Conservation (phyloP, 805 yeast genomes). For the Wilhelminamyces savonicus region DNA sequence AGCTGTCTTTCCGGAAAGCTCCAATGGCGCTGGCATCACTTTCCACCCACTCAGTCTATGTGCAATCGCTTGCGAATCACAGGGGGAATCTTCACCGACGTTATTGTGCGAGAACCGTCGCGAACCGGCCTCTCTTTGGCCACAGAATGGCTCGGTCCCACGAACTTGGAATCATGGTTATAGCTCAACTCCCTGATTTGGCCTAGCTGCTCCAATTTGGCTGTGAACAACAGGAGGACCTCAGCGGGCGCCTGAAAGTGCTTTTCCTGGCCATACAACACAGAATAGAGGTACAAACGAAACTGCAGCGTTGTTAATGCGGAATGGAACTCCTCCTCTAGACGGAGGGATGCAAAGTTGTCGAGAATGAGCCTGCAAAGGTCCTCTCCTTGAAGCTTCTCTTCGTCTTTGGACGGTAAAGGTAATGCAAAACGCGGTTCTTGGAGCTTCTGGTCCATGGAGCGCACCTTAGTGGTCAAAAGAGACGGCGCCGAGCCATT, state of each 20-base stretch:
- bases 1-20: not conserved
- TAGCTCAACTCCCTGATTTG: slow-evolving; percentile 4
- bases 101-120: not conserved
- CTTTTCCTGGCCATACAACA: slow-evolving; percentile 6
- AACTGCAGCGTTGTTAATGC: slow-evolving; percentile 1
- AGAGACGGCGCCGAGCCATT: too few relatives aligned
- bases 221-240: slow-evolving; percentile 1
- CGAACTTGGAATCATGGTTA: slow-evolving; percentile 6
- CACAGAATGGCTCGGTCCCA: not conserved
- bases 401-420: too few relatives aligned
- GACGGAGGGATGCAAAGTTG: too few relatives aligned
- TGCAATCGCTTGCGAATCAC: slow-evolving; percentile 10
- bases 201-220: slow-evolving; percentile 2
- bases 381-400: too few relatives aligned
- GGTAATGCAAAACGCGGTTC: too few relatives aligned
- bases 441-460: too few relatives aligned
- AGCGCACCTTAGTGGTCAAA: too few relatives aligned
- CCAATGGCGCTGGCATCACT: not conserved
- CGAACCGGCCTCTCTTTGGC: not conserved
- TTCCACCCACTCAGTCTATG: slow-evolving; percentile 1
- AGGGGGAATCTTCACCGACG: slow-evolving; percentile 7
- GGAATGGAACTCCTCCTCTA: too few relatives aligned
- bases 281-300: slow-evolving; percentile 7
- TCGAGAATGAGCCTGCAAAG: too few relatives aligned
- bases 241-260: too few relatives aligned